Percentiles rank a stretch among this genome's conserved stretches.
These are phyloP conservation scores for Penicillium pancosmium DNA, from an alignment of 495 filamentous ascomycete species.

Conservation along the genomic window DNA sequence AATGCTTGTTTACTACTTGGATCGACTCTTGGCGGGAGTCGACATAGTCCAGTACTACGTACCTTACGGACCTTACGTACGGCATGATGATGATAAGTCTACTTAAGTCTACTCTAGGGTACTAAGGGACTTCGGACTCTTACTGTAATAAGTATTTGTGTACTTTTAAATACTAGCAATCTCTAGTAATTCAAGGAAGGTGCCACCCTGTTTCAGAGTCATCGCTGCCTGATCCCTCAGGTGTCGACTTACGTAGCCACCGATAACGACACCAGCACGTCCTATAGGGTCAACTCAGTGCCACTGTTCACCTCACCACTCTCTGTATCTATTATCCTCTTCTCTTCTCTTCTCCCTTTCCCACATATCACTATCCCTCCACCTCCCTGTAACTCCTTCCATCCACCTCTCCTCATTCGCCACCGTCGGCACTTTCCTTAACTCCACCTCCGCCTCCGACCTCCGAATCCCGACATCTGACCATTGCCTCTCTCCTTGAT, in stretches of 20 bases:
- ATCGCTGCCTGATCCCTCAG: too few relatives aligned
- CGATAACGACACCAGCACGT: not conserved
- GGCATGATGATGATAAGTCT: too few relatives aligned
- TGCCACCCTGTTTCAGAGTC: not conserved
- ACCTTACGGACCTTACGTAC: too few relatives aligned
- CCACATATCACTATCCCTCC: not conserved
- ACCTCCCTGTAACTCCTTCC: not conserved
- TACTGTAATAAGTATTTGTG: too few relatives aligned
- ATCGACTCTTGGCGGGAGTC: not conserved
- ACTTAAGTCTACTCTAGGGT: too few relatives aligned
- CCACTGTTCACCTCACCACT: too few relatives aligned
- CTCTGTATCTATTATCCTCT: not conserved
- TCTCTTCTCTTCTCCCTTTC: not conserved
- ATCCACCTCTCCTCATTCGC: not conserved
- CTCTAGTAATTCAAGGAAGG: not conserved
- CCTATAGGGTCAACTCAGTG: too few relatives aligned
- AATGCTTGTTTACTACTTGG: constrained; percentile 3
- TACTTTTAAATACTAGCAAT: too few relatives aligned
- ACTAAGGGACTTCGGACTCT: too few relatives aligned
- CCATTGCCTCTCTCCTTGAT: not conserved
- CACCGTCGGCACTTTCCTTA: not conserved
- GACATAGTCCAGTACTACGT: not conserved
- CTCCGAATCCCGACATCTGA: not conserved
- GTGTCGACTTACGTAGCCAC: not conserved
- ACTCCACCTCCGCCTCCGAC: not conserved